A percentile compares a stretch with the other conserved stretches of the same genome.
Conservation (phyloP, 176 grass and related monocot genomes). For the Ensete ventricosum region DNA sequence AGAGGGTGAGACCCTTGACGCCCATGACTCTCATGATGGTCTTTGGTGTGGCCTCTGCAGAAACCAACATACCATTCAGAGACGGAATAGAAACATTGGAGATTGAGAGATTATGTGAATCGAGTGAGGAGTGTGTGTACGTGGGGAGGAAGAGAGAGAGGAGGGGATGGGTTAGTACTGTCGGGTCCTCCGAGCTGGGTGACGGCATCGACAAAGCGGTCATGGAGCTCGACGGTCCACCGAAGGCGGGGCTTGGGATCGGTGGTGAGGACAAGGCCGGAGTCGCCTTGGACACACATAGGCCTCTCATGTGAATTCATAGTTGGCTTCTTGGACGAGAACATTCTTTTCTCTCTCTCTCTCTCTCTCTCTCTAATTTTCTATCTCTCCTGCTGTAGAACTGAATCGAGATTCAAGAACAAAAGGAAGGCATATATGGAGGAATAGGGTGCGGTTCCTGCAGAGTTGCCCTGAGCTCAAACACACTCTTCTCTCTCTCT, state of each 20-base stretch:
- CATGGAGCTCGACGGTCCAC: slow-evolving; percentile 97
- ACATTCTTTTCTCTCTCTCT: slow-evolving; percentile 42
- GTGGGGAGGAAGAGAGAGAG: background rate
- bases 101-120: background rate
- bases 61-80: background rate
- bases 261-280: slow-evolving; percentile 77
- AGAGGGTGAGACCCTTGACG: slow-evolving; percentile 92
- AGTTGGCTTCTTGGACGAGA: slow-evolving; percentile 72
- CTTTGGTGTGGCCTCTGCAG: slow-evolving; percentile 94
- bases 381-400: slow-evolving; percentile 9
- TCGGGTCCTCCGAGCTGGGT: slow-evolving; percentile 93
- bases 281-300: slow-evolving; percentile 64
- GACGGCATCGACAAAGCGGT: slow-evolving; percentile 96
- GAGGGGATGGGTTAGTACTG: slow-evolving; percentile 31
- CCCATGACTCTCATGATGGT: slow-evolving; percentile 99
- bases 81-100: too few species aligned
- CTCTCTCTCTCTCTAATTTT: background rate
- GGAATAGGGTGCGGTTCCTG: slow-evolving; percentile 21
- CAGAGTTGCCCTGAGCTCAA: background rate
- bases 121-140: background rate
- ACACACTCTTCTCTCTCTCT: background rate
- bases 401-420: slow-evolving; percentile 26
- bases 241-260: slow-evolving; percentile 96
- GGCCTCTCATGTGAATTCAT: slow-evolving; percentile 47
- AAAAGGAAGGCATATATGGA: background rate